Evolutionary conservation across 768 basidiomycete species (phyloP), one percentile per base, ranked within the genome.

Genomic region (Clitopilus hobsonii): DNA sequence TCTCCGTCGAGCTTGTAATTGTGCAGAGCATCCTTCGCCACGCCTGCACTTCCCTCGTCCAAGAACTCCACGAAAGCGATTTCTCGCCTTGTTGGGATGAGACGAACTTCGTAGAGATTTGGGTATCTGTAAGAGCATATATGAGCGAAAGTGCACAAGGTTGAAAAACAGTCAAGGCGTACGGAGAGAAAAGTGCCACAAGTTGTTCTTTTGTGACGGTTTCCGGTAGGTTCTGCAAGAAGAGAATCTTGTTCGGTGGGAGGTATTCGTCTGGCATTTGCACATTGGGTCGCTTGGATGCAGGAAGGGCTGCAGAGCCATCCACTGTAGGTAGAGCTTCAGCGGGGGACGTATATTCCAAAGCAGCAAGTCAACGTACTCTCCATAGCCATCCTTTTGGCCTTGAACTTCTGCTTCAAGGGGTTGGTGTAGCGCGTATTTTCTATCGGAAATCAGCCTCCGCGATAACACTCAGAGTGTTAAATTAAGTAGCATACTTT

Each of bases 221-320:
- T 66, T 97, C 94, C 18, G 95, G 94, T 22, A 99, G 78, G 68
- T 98, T 98, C 72, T 99, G 97, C 60, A 99, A 69, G 82, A 99
- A 99, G 51, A 99, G 81, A 71, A 98, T 96, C 70, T 95, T 94
- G 88, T 99, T 99, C 32, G 97, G 96, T 1, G 97, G 97, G 6
- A 99, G 83, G 70, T 98, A 98, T 70, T 99, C 97, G 86, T 99
- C 97, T 36, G 96, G 95, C 94, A 98, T 97, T 69, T 95, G 92
- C 57, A 97, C 89, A 60, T 86, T 84, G 22, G 90, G 90, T 38
- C 90, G 82, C 71, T 86, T 91, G 18, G 89, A 71, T 26, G 81
- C 83, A 8, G 90, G 83, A 5, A 76, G 72, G 6, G 88, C 77
- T 3, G 83, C 74, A 24, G 78, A 82, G 23, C 89, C 89, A 48